These are phyloP conservation scores for Aegilops umbellulata DNA, from an alignment of 176 grass and related monocot species.

Conservation along the genomic window DNA sequence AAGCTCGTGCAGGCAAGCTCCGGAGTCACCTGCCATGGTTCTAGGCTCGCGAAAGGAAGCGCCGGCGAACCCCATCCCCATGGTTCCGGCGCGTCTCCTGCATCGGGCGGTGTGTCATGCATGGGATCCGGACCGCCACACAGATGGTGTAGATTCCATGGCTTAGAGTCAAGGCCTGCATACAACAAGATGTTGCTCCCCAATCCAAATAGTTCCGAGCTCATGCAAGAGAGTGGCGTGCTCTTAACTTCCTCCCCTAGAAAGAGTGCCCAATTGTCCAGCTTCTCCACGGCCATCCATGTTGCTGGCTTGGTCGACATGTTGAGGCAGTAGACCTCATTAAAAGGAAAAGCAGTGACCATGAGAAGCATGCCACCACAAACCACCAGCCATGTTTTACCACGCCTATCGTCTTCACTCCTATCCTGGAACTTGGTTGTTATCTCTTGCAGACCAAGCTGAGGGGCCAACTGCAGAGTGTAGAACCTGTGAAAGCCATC, in stretches of 20 bases:
- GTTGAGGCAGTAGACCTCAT: not conserved
- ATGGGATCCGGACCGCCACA: not conserved
- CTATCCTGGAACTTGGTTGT: not conserved
- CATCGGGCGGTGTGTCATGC: no score
- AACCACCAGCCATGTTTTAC: not conserved
- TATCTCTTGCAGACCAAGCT: not conserved
- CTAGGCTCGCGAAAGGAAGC: no score
- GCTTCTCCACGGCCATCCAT: not conserved
- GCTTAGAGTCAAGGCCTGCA: not conserved
- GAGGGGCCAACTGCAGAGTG: not conserved
- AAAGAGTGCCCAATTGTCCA: not conserved
- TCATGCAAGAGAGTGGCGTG: not conserved
- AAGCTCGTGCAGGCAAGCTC: no score
- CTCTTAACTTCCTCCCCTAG: not conserved
- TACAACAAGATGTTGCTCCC: not conserved
- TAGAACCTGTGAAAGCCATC: not conserved
- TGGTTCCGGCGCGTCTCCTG: no score
- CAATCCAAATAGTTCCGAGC: not conserved
- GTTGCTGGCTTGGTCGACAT: not conserved
- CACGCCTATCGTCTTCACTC: no score
- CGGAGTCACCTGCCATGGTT: no score
- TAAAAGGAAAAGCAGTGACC: no score
- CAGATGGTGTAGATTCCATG: no score
- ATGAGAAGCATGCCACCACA: not conserved
- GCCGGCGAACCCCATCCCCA: no score